These are phyloP conservation scores for Aristolochia californica DNA, from an alignment of 164 flowering plant genomes.

Conservation along the genomic window DNA sequence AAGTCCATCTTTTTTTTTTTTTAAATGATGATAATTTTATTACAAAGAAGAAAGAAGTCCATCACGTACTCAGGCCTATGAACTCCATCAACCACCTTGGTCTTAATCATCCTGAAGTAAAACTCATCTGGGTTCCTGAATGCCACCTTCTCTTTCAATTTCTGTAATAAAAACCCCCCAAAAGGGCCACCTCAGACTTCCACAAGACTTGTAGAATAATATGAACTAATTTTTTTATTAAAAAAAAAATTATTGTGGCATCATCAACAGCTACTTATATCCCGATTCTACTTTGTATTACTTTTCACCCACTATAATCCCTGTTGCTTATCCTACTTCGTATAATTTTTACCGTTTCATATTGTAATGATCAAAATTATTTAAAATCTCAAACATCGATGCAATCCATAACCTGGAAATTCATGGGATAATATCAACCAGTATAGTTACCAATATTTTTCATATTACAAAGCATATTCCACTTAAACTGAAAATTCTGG, in stretches of 20 bases:
- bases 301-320: background rate
- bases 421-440: background rate
- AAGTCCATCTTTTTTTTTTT: too few species aligned
- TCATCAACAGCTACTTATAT: background rate
- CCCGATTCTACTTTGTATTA: background rate
- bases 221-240: background rate
- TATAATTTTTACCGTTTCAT: too few species aligned
- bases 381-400: background rate
- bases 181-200: background rate
- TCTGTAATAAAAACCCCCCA: slow-evolving; percentile 24
- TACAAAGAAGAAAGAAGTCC: too few species aligned
- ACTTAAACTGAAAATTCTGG: background rate
- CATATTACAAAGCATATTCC: background rate
- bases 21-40: too few species aligned
- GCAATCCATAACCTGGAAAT: background rate
- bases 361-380: too few species aligned
- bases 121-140: slow-evolving; percentile 89
- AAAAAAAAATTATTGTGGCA: background rate
- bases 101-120: slow-evolving; percentile 65
- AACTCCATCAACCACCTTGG: slow-evolving; percentile 56
- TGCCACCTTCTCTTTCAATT: slow-evolving; percentile 74
- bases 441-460: background rate
- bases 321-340: background rate
- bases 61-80: slow-evolving; percentile 62
- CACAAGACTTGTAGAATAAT: background rate